phyloP scores from a whole-genome alignment of 2,329 filamentous ascomycete genomes.

The Calonectria hawksworthii region DNA sequence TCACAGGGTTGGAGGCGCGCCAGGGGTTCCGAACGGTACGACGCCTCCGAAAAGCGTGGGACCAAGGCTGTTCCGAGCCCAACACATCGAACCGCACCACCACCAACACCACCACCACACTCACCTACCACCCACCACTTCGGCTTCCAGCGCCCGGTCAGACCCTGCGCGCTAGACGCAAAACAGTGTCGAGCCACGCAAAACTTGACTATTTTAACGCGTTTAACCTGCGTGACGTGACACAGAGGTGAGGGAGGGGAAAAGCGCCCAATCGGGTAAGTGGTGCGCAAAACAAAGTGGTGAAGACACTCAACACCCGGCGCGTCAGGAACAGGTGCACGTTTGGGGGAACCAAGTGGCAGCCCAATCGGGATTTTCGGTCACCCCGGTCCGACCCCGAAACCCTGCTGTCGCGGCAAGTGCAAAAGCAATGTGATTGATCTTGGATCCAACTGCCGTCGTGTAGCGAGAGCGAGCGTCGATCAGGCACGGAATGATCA shows the following conservation, averaged over 20 bases:
- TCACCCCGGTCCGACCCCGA: background rate
- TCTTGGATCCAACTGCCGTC: background rate
- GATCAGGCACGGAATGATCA: background rate
- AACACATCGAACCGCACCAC: background rate
- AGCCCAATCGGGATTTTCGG: background rate
- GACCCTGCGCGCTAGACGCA: background rate
- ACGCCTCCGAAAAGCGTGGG: background rate
- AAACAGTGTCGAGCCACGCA: background rate
- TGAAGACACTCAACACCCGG: background rate
- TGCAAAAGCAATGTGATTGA: background rate
- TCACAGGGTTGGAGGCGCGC: background rate
- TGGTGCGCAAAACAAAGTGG: background rate
- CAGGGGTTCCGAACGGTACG: too few relatives aligned
- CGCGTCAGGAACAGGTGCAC: background rate
- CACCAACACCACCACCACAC: background rate
- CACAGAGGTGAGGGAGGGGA: too few relatives aligned
- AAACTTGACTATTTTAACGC: background rate
- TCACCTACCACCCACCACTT: too few relatives aligned
- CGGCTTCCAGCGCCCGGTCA: background rate
- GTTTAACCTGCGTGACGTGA: background rate
- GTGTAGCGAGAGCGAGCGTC: background rate
- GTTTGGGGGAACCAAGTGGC: background rate
- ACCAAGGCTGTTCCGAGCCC: background rate
- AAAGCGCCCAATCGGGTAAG: background rate
- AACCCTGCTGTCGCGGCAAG: background rate